Evolutionary conservation across 306 rosid genomes (phyloP).

Genomic region (Cajanus cajan): DNA sequence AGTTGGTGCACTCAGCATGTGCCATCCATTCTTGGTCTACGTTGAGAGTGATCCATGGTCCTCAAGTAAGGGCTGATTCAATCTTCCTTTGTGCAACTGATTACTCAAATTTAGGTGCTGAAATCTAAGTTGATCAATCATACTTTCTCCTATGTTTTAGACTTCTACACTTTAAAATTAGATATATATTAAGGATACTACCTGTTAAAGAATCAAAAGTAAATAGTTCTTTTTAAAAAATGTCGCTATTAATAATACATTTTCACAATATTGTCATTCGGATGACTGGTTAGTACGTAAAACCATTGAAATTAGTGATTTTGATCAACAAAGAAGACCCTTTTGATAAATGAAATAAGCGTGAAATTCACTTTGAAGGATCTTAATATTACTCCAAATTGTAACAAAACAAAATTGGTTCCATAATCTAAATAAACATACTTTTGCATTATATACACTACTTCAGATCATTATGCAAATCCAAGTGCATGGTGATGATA

Average conservation of each 20-base stretch:
- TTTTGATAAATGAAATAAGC: neutral
- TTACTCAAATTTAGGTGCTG: conserved; percentile 6
- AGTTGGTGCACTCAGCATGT: conserved; percentile 53
- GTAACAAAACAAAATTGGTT: conserved; percentile 6
- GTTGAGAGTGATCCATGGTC: neutral
- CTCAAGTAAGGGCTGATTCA: neutral
- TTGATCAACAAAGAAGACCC: neutral
- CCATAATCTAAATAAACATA: neutral
- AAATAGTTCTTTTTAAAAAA: neutral
- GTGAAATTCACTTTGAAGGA: neutral
- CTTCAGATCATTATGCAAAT: neutral
- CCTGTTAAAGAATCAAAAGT: neutral
- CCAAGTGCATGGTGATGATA: neutral
- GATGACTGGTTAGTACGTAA: neutral
- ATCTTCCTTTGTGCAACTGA: neutral
- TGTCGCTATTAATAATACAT: neutral
- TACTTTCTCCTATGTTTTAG: neutral
- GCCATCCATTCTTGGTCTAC: conserved; percentile 43
- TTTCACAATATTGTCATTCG: neutral
- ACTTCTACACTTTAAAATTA: neutral
- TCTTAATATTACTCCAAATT: neutral
- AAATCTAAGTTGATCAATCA: conserved; percentile 20
- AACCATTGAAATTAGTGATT: neutral
- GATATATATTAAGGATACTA: neutral
- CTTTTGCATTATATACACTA: neutral